A percentile compares a stretch with the other conserved stretches of the same genome.
Conservation (phyloP, 225 moss, liverwort and hornwort genomes). For the Takakia lepidozioides region DNA sequence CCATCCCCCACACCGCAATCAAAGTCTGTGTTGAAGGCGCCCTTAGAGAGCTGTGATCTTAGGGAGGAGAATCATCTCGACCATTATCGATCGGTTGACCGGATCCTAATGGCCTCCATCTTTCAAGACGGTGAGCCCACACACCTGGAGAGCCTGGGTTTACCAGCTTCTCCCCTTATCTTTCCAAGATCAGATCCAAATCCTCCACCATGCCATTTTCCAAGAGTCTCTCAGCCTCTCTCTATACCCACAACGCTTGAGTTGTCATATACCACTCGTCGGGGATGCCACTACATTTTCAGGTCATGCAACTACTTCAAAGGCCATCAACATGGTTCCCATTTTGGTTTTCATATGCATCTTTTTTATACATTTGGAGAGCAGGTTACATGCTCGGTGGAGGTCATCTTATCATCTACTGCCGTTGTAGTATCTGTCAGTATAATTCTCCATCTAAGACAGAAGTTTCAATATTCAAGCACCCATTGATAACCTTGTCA, state of each 20-base stretch:
- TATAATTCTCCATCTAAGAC: too few relatives aligned
- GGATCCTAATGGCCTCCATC: slow-evolving; percentile 36
- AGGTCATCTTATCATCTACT: too few relatives aligned
- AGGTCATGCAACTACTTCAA: too few relatives aligned
- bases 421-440: too few relatives aligned
- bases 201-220: slow-evolving; percentile 14
- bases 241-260: slow-evolving; percentile 24
- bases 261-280: slow-evolving; percentile 22
- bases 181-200: slow-evolving; percentile 14
- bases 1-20: slow-evolving; percentile 51
- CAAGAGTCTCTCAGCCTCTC: slow-evolving; percentile 45
- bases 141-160: slow-evolving; percentile 35
- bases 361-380: too few relatives aligned
- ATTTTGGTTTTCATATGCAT: too few relatives aligned
- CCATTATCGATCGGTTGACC: slow-evolving; percentile 36
- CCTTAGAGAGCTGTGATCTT: slow-evolving; percentile 50
- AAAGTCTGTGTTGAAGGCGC: slow-evolving; percentile 26
- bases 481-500: too few relatives aligned
- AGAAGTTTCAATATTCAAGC: not conserved
- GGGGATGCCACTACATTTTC: slow-evolving; percentile 35
- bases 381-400: too few relatives aligned
- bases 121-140: slow-evolving; percentile 60
- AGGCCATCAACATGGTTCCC: too few relatives aligned
- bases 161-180: slow-evolving; percentile 34
- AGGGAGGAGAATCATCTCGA: slow-evolving; percentile 26